These are phyloP conservation scores for Colletotrichum endophyticum DNA, from an alignment of 2,329 filamentous ascomycete genomes.

Conservation along the genomic window DNA sequence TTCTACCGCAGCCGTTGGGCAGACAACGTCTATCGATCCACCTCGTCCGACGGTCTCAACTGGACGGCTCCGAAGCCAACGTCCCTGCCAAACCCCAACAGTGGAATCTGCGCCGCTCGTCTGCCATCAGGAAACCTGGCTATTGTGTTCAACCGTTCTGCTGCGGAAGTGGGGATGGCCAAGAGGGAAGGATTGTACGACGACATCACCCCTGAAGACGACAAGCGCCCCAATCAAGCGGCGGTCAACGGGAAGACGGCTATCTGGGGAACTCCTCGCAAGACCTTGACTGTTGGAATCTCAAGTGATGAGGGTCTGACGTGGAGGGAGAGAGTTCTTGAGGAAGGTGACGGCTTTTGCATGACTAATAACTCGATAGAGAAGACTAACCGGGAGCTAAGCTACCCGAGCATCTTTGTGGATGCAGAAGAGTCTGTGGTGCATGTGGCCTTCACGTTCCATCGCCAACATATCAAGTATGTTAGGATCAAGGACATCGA, in stretches of 20 bases:
- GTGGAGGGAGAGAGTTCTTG: slow-evolving; percentile 42
- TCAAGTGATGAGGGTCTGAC: slow-evolving; percentile 39
- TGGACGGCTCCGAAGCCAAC: slow-evolving; percentile 41
- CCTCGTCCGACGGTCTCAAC: slow-evolving; percentile 39
- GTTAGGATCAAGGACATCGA: slow-evolving; percentile 32
- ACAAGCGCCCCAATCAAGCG: slow-evolving; percentile 42
- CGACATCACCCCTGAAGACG: slow-evolving; percentile 44
- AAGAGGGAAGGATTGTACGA: slow-evolving; percentile 47
- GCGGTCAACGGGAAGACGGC: slow-evolving; percentile 39
- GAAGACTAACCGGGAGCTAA: slow-evolving; percentile 45
- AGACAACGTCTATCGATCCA: slow-evolving; percentile 45
- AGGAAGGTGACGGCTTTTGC: slow-evolving; percentile 50
- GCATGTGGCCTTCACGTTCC: slow-evolving; percentile 47
- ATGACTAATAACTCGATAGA: slow-evolving; percentile 48
- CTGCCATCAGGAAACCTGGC: slow-evolving; percentile 38
- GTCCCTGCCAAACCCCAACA: slow-evolving; percentile 46
- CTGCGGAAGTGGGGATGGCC: slow-evolving; percentile 31
- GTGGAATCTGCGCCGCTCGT: slow-evolving; percentile 41
- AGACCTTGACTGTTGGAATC: slow-evolving; percentile 36
- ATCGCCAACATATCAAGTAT: slow-evolving; percentile 47
- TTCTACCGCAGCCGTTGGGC: slow-evolving; percentile 50
- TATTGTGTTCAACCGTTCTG: slow-evolving; percentile 46
- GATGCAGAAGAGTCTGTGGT: slow-evolving; percentile 23
- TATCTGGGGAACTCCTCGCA: slow-evolving; percentile 47
- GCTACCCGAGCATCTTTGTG: slow-evolving; percentile 45